Evolutionary conservation across 2,329 filamentous ascomycete genomes (phyloP), one percentile per base, ranked within the genome.

Genomic region (Alternaria sp.): DNA sequence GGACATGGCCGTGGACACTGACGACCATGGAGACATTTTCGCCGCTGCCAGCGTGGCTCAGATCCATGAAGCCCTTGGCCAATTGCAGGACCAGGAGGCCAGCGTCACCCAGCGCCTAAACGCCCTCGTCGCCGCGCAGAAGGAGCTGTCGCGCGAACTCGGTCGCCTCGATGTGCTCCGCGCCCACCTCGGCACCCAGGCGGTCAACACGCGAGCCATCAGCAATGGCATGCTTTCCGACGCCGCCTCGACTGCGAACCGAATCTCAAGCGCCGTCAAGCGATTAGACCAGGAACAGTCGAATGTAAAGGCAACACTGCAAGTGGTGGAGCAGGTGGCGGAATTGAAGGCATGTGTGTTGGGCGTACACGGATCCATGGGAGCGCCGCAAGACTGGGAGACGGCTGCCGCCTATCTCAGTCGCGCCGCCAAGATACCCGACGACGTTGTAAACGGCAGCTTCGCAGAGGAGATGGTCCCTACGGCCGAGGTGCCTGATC

Each of bases 321-420:
- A 90, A 8, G 93, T 98, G 3, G 95, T 98, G 10, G 94, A 98
- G 78, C 93, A 97, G 80, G 94, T 99, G 13, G 91, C 92, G 5
- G 95, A 99, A 82, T 88, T 99, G 65, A 98, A 98, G 80, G 91
- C 95, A 8, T 99, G 95, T 75, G 92, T 98, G 34, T 87, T 97
- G 60, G 95, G 95, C 41, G 93, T 98, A 10, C 89, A 94, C 26
- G 95, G 93, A 17, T 96, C 91, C 59, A 99, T 99, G 95, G 95
- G 94, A 33, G 94, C 93, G 4, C 92, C 95, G 40, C 95, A 99
- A 78, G 95, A 99, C 80, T 99, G 95, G 95, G 95, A 99, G 78
- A 95, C 92, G 3, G 95, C 95, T 3, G 95, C 95, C 2, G 90
- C 86, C 45, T 98, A 98, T 77, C 85, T 99, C 58, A 87, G 90